Evolutionary conservation across 179 eudicot species (phyloP).

Genomic region (Beta lomatogona): DNA sequence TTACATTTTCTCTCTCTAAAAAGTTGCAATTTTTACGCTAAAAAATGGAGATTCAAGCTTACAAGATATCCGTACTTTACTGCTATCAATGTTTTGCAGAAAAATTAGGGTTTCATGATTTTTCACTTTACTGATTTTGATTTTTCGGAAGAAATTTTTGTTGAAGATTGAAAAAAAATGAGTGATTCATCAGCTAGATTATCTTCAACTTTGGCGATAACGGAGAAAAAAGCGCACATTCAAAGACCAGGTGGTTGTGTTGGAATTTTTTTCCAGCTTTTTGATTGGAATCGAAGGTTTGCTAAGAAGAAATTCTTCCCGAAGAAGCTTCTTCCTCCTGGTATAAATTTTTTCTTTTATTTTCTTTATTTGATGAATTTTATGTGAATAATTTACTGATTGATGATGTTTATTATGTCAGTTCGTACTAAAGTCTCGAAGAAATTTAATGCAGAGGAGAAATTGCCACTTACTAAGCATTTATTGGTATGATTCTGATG

Average conservation of each 20-base stretch:
- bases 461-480: conserved; percentile 63
- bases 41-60: neutral
- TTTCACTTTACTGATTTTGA: neutral
- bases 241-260: conserved; percentile 82
- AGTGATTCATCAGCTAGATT: conserved; percentile 31
- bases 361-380: neutral
- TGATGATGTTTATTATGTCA: conserved; percentile 35
- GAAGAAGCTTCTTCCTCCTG: conserved; percentile 80
- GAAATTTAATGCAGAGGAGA: conserved; percentile 79
- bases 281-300: conserved; percentile 91
- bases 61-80: neutral
- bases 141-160: neutral
- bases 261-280: conserved; percentile 87
- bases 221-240: conserved; percentile 52
- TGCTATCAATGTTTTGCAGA: neutral
- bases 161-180: conserved; percentile 11
- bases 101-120: conserved; percentile 3
- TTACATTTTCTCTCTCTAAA: neutral
- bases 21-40: neutral
- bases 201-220: conserved; percentile 48
- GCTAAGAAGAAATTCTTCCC: conserved; percentile 90
- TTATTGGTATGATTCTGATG: conserved; percentile 57
- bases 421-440: conserved; percentile 68
- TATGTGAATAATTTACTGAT: neutral
- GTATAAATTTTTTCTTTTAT: conserved; percentile 31